These are phyloP conservation scores for Westerdykella aurantiaca DNA, from an alignment of 2,329 filamentous ascomycete species.

Conservation along the genomic window DNA sequence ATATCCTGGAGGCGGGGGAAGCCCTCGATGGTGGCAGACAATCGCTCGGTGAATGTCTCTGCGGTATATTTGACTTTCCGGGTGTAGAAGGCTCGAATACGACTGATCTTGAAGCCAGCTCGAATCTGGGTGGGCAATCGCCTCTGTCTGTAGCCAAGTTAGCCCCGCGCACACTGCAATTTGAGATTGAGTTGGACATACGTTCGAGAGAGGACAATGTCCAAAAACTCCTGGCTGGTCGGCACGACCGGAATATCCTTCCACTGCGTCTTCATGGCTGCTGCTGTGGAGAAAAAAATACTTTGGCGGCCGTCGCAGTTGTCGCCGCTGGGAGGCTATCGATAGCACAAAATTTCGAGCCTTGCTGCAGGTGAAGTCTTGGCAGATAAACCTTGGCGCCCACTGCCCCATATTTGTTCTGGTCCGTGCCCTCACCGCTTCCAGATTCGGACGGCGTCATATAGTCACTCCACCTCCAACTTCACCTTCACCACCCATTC, in stretches of 20 bases:
- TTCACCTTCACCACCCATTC: too few species aligned
- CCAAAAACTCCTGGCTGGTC: slow-evolving; percentile 90
- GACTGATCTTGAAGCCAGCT: slow-evolving; percentile 89
- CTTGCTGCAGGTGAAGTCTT: neutral
- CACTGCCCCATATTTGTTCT: too few species aligned
- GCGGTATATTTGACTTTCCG: slow-evolving; percentile 97
- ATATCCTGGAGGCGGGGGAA: slow-evolving; percentile 92
- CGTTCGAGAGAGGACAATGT: slow-evolving; percentile 83
- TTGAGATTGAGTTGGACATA: slow-evolving; percentile 5
- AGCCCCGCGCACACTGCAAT: slow-evolving; percentile 6
- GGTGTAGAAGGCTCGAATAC: slow-evolving; percentile 94
- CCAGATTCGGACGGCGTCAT: too few species aligned
- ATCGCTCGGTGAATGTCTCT: slow-evolving; percentile 94
- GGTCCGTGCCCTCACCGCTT: too few species aligned
- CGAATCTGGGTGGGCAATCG: slow-evolving; percentile 93
- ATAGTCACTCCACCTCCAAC: too few species aligned
- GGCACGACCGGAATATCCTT: slow-evolving; percentile 78
- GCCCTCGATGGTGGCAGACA: slow-evolving; percentile 70
- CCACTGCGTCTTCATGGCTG: slow-evolving; percentile 37
- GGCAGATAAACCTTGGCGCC: neutral
- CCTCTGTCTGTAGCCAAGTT: slow-evolving; percentile 60
- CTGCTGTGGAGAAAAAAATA: slow-evolving; percentile 7
- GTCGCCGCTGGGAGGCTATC: slow-evolving; percentile 13
- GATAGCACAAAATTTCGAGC: slow-evolving; percentile 10
- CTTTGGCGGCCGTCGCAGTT: slow-evolving; percentile 6